Evolutionary conservation across 495 filamentous ascomycete species (phyloP).

Genomic region (Neurospora africana): DNA sequence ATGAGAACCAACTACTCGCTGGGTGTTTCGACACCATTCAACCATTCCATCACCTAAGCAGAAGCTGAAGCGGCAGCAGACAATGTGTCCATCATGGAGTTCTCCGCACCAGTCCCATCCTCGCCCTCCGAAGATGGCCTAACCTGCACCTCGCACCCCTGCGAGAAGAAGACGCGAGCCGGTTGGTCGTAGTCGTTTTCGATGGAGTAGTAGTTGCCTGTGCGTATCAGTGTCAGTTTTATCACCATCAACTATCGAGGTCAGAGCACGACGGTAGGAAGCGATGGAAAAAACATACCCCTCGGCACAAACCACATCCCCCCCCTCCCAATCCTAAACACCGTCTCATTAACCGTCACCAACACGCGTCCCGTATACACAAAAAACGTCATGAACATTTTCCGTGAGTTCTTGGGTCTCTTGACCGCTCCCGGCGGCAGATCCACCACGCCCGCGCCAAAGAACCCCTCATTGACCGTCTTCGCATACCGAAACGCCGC

Average conservation of each 20-base stretch:
- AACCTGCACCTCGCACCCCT: constrained; percentile 52
- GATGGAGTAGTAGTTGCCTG: constrained; percentile 75
- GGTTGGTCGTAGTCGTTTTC: constrained; percentile 54
- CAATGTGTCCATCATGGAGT: neutral
- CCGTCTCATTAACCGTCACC: constrained; percentile 51
- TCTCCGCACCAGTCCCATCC: neutral
- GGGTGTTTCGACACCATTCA: neutral
- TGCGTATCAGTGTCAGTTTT: no score
- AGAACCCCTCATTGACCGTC: constrained; percentile 69
- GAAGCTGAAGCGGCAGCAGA: neutral
- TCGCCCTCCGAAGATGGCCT: constrained; percentile 1
- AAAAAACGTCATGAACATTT: constrained; percentile 94
- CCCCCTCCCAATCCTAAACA: constrained; percentile 48
- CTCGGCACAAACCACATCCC: constrained; percentile 40
- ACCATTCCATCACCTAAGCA: neutral
- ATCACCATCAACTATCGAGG: no score
- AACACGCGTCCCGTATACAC: constrained; percentile 66
- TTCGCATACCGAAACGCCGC: constrained; percentile 79
- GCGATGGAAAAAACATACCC: constrained; percentile 32
- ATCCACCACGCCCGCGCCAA: constrained; percentile 81
- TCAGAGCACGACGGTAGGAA: no score
- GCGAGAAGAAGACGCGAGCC: constrained; percentile 77
- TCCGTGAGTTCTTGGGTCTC: constrained; percentile 76
- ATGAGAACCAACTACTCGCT: neutral
- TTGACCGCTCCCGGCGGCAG: constrained; percentile 73